phyloP scores from a whole-genome alignment of 2,329 filamentous ascomycete genomes.

The Fusarium bulbicola region DNA sequence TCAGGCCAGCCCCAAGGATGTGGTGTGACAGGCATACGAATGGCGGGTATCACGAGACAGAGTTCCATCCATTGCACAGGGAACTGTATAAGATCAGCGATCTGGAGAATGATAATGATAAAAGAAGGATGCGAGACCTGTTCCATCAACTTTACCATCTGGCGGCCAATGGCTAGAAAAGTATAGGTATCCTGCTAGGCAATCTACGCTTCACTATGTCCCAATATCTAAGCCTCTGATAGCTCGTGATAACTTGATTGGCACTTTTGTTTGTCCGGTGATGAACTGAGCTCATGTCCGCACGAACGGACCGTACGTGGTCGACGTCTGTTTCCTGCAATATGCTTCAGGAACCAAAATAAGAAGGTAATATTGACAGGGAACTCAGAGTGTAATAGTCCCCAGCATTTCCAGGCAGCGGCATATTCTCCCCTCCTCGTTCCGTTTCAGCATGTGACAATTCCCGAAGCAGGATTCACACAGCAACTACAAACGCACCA shows the following conservation, averaged over 20 bases:
- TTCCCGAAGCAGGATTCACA: background rate
- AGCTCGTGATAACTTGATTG: background rate
- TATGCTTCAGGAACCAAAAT: background rate
- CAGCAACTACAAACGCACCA: background rate
- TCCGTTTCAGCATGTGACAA: background rate
- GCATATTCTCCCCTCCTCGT: background rate
- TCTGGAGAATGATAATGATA: background rate
- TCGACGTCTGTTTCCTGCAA: background rate
- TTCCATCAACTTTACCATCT: background rate
- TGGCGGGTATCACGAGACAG: too few species aligned
- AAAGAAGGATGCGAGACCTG: background rate
- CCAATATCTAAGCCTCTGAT: background rate
- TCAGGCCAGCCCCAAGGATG: background rate
- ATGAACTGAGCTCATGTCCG: background rate
- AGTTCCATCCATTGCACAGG: background rate
- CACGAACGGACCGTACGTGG: background rate
- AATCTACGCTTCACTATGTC: background rate
- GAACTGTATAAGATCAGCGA: background rate
- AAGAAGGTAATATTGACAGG: background rate
- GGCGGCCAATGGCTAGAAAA: background rate
- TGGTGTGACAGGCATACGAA: too few species aligned
- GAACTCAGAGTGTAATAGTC: background rate
- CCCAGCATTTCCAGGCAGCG: background rate
- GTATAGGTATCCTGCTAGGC: background rate
- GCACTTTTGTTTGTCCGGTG: background rate